Evolutionary conservation across 2,329 filamentous ascomycete genomes (phyloP).

Genomic region (Metarhizium anisopliae): DNA sequence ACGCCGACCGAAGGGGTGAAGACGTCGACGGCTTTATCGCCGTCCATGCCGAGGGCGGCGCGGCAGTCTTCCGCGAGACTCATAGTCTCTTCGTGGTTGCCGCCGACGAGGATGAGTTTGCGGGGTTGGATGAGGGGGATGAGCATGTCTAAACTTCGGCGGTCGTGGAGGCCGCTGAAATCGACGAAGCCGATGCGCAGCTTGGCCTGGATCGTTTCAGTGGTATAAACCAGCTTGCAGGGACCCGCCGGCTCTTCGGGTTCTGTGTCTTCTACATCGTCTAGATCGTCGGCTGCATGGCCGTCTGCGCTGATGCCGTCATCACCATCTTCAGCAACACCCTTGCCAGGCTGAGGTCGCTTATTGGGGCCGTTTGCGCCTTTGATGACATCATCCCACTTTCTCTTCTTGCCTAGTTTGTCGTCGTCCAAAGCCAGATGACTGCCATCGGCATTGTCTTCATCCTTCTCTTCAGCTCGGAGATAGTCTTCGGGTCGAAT

Average conservation of each 20-base stretch:
- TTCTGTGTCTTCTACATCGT: constrained; percentile 47
- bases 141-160: constrained; percentile 86
- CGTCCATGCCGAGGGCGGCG: constrained; percentile 47
- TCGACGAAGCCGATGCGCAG: constrained; percentile 81
- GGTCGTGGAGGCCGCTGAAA: constrained; percentile 86
- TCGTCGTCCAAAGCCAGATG: constrained; percentile 38
- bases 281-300: constrained; percentile 44
- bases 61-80: constrained; percentile 73
- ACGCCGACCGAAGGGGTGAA: constrained; percentile 72
- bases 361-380: constrained; percentile 40
- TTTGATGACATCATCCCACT: constrained; percentile 67
- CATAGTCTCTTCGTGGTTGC: constrained; percentile 68
- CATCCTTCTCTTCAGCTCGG: constrained; percentile 81
- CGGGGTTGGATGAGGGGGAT: constrained; percentile 89
- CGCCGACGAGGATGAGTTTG: constrained; percentile 87
- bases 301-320: constrained; percentile 25
- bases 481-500: constrained; percentile 93
- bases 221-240: constrained; percentile 61
- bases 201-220: constrained; percentile 56
- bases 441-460: constrained; percentile 50
- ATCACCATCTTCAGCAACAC: constrained; percentile 35
- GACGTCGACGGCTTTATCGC: constrained; percentile 54
- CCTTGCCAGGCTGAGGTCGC: constrained; percentile 41
- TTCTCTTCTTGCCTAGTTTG: constrained; percentile 81
- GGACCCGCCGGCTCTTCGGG: constrained; percentile 51